Conservation (phyloP, 495 filamentous ascomycete species). For the Hyaloscypha hepaticicola region DNA sequence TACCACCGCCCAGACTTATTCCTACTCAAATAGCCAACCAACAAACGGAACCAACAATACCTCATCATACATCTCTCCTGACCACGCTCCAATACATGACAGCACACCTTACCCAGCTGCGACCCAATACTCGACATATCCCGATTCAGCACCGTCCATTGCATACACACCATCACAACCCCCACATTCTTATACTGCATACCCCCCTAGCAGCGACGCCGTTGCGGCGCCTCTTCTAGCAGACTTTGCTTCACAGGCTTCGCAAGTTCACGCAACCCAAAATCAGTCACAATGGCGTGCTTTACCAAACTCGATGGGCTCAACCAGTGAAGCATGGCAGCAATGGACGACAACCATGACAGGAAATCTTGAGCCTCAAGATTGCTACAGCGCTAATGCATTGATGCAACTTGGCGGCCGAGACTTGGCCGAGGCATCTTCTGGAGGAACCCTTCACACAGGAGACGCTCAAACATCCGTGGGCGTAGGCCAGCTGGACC, state of each 20-base stretch:
- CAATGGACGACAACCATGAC: constrained; percentile 28
- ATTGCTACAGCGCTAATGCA: constrained; percentile 30
- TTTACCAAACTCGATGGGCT: constrained; percentile 1
- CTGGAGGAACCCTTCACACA: neutral
- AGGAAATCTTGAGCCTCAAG: constrained; percentile 28
- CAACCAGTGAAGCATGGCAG: constrained; percentile 28
- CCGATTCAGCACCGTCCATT: constrained; percentile 19
- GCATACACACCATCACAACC: constrained; percentile 24
- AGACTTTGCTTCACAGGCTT: constrained; percentile 27
- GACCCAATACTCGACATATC: constrained; percentile 32
- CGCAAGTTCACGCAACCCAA: constrained; percentile 17
- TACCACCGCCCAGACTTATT: neutral
- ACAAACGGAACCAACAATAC: constrained; percentile 12
- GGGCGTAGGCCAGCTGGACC: constrained; percentile 2
- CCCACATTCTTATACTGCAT: constrained; percentile 11
- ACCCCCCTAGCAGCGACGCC: constrained; percentile 12
- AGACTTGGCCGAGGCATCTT: constrained; percentile 4
- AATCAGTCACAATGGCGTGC: neutral
- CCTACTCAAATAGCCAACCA: constrained; percentile 4
- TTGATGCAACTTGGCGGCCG: constrained; percentile 29
- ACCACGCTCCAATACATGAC: constrained; percentile 17
- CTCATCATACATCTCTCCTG: constrained; percentile 9
- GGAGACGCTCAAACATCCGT: neutral
- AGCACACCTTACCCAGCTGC: constrained; percentile 29
- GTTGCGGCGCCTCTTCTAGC: constrained; percentile 29